Percentiles rank a stretch among this genome's conserved stretches.
Conservation (phyloP, 345 rosid genomes). For the Syzygium oleosum region DNA sequence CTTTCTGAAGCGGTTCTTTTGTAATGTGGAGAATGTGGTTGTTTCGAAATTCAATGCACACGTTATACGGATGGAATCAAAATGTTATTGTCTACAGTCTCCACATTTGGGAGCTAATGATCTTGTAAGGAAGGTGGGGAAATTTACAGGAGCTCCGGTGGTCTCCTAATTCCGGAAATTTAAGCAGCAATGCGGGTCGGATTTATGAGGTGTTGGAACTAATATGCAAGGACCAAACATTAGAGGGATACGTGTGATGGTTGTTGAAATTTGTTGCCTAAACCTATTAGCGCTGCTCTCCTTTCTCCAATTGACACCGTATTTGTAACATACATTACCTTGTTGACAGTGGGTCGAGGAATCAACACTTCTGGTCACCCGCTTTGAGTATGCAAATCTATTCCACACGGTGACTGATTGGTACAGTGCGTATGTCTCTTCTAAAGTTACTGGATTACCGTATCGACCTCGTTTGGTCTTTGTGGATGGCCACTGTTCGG, state of each 20-base stretch:
- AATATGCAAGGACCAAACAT: not conserved
- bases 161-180: not conserved
- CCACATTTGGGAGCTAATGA: not conserved
- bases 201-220: not conserved
- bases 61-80: not conserved
- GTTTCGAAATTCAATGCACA: not conserved
- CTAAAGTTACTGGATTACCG: constrained; percentile 80
- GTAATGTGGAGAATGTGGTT: not conserved
- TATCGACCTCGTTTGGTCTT: constrained; percentile 78
- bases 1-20: not conserved
- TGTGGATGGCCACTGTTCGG: constrained; percentile 82
- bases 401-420: constrained; percentile 93
- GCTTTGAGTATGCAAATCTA: constrained; percentile 87
- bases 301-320: not conserved
- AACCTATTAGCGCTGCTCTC: not conserved
- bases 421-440: constrained; percentile 84
- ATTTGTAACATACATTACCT: not conserved
- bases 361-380: constrained; percentile 63
- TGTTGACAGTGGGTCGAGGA: constrained; percentile 86
- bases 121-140: not conserved
- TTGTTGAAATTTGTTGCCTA: not conserved
- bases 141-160: not conserved
- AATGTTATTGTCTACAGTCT: not conserved
- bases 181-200: not conserved
- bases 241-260: not conserved